These are phyloP conservation scores for Aspergillus tanneri DNA, from an alignment of 2,329 filamentous ascomycete genomes.

Conservation along the genomic window DNA sequence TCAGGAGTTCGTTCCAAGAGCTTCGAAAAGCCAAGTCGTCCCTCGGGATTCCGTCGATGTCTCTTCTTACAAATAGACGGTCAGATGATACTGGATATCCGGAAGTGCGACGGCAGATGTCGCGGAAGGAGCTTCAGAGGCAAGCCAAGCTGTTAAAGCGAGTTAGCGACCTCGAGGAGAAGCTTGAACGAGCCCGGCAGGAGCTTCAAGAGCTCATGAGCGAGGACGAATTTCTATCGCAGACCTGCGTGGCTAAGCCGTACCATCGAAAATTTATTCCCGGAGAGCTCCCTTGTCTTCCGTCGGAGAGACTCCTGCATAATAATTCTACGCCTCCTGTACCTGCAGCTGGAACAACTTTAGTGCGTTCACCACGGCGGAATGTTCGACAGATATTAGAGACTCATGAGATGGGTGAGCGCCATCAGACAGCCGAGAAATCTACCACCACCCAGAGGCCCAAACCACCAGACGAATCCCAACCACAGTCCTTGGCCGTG, in stretches of 20 bases:
- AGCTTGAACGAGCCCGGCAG: slow-evolving; percentile 55
- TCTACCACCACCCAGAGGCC: slow-evolving; percentile 4
- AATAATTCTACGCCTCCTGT: slow-evolving; percentile 18
- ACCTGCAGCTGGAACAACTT: slow-evolving; percentile 12
- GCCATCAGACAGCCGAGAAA: neutral
- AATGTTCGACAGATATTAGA: slow-evolving; percentile 3
- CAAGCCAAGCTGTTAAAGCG: slow-evolving; percentile 59
- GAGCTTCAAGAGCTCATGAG: slow-evolving; percentile 54
- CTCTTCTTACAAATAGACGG: slow-evolving; percentile 21
- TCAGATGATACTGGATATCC: slow-evolving; percentile 27
- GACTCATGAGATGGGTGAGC: neutral
- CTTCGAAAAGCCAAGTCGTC: slow-evolving; percentile 35
- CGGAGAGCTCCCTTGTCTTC: slow-evolving; percentile 45
- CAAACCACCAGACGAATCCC: slow-evolving; percentile 8
- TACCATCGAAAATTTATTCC: slow-evolving; percentile 42
- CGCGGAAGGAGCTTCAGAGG: slow-evolving; percentile 57
- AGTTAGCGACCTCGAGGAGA: slow-evolving; percentile 60
- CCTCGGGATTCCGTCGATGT: slow-evolving; percentile 30
- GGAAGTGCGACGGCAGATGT: slow-evolving; percentile 49
- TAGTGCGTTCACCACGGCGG: slow-evolving; percentile 9
- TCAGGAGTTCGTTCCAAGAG: slow-evolving; percentile 37
- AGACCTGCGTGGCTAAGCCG: slow-evolving; percentile 25
- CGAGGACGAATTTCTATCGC: slow-evolving; percentile 30
- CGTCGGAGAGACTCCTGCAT: slow-evolving; percentile 47
- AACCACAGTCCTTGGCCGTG: slow-evolving; percentile 20